A percentile compares a stretch with the other conserved stretches of the same genome.
These are phyloP conservation scores for Sicyos baderoa DNA, from an alignment of 306 rosid genomes.

Conservation along the genomic window DNA sequence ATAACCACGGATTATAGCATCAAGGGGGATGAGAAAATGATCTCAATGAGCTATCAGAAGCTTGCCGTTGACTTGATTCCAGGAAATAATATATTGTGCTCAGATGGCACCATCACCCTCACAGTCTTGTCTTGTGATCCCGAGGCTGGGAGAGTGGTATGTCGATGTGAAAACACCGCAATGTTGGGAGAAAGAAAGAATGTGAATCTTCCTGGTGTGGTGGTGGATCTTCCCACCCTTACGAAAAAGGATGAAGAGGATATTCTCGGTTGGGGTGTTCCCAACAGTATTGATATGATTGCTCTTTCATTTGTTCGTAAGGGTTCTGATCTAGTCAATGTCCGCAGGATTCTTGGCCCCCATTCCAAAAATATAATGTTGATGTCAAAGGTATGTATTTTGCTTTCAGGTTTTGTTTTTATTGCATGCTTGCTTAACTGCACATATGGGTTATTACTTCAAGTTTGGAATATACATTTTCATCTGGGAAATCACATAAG, in stretches of 20 bases:
- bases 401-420: constrained; percentile 14
- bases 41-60: constrained; percentile 89
- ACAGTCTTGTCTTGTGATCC: constrained; percentile 70
- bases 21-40: constrained; percentile 59
- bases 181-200: constrained; percentile 88
- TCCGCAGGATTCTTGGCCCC: constrained; percentile 76
- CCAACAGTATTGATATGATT: constrained; percentile 88
- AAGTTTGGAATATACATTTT: neutral
- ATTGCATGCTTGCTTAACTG: constrained; percentile 7
- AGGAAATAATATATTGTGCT: constrained; percentile 74
- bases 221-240: constrained; percentile 91
- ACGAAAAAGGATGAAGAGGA: constrained; percentile 93
- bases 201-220: constrained; percentile 92
- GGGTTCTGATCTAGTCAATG: constrained; percentile 89
- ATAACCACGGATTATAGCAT: constrained; percentile 68
- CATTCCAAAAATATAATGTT: constrained; percentile 66
- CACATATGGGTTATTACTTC: neutral
- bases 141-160: constrained; percentile 57
- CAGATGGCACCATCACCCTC: constrained; percentile 83
- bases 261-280: constrained; percentile 89
- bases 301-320: constrained; percentile 96
- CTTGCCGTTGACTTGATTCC: constrained; percentile 75
- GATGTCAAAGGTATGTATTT: constrained; percentile 74
- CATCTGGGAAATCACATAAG: neutral
- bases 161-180: constrained; percentile 79